Conservation (phyloP, 352 stramenopile genomes). For the Globisporangium echinulatum region DNA sequence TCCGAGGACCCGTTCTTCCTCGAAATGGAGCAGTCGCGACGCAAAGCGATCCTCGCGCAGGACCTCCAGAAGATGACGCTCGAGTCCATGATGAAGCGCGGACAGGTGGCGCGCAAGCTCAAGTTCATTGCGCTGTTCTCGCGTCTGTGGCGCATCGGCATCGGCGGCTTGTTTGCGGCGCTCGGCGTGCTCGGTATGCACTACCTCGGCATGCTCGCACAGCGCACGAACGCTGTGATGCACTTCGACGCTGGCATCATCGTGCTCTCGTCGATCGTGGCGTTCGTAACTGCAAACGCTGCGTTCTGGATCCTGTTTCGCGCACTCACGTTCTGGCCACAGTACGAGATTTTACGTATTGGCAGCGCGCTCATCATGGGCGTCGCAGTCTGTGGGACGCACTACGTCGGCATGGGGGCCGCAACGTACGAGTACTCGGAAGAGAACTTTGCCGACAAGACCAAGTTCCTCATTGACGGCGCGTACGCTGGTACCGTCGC, state of each 20-base stretch:
- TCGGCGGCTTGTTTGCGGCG: constrained; percentile 42
- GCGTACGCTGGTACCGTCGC: constrained; percentile 22
- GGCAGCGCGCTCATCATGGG: constrained; percentile 57
- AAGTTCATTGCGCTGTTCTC: constrained; percentile 61
- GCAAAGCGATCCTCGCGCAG: constrained; percentile 21
- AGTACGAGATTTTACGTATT: constrained; percentile 38
- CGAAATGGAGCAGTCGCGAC: constrained; percentile 42
- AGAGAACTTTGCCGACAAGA: constrained; percentile 19
- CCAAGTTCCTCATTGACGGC: constrained; percentile 29
- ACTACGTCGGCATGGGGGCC: constrained; percentile 49
- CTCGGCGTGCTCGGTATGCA: constrained; percentile 68
- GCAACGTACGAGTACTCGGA: constrained; percentile 31
- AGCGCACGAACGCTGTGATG: constrained; percentile 38
- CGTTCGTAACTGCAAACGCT: constrained; percentile 46
- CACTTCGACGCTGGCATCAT: constrained; percentile 33
- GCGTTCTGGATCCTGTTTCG: constrained; percentile 72
- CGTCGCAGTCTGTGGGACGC: constrained; percentile 53
- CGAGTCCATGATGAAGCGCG: constrained; percentile 37
- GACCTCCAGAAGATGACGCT: constrained; percentile 38
- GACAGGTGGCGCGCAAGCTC: constrained; percentile 36
- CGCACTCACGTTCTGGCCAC: constrained; percentile 57
- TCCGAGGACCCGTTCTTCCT: constrained; percentile 61
- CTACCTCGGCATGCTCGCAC: constrained; percentile 67
- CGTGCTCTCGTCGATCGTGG: constrained; percentile 41
- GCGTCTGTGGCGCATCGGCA: constrained; percentile 38